Conservation (phyloP, 2,329 filamentous ascomycete genomes). For the Ilyonectria robusta region DNA sequence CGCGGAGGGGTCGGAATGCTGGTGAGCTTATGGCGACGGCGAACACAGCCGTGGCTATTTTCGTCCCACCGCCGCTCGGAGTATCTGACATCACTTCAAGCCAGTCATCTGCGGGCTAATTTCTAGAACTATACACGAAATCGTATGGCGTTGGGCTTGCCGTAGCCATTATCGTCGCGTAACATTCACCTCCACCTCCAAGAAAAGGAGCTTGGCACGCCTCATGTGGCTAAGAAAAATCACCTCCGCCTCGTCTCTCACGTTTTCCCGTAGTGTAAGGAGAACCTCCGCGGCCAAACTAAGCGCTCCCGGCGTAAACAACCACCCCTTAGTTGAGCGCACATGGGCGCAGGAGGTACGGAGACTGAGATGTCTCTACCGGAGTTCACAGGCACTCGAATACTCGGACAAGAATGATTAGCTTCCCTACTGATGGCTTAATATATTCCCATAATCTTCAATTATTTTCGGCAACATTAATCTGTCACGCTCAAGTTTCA, state of each 20-base stretch:
- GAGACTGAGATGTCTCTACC: constrained; percentile 13
- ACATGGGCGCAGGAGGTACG: constrained; percentile 4
- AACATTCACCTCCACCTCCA: not conserved
- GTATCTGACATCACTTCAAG: constrained; percentile 4
- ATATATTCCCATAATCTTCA: constrained; percentile 5
- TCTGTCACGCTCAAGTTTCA: constrained; percentile 8
- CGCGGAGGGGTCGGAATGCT: constrained; percentile 1
- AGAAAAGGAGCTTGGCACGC: not conserved
- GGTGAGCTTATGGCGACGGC: constrained; percentile 3
- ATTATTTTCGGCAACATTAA: not conserved
- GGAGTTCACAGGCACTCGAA: not conserved
- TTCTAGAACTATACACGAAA: not conserved
- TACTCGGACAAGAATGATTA: not conserved
- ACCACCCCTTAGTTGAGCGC: constrained; percentile 13
- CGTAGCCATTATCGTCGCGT: not conserved
- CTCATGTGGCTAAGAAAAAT: not conserved
- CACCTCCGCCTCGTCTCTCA: constrained; percentile 19
- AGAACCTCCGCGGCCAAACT: constrained; percentile 9
- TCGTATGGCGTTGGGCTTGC: not conserved
- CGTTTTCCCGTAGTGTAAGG: constrained; percentile 18
- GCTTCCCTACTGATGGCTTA: not conserved
- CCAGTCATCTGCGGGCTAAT: not conserved
- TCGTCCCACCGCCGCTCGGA: not conserved
- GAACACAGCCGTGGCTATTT: constrained; percentile 24
- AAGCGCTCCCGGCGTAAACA: constrained; percentile 12